phyloP scores from a whole-genome alignment of 768 basidiomycete genomes.

The Tricholoma terreum region DNA sequence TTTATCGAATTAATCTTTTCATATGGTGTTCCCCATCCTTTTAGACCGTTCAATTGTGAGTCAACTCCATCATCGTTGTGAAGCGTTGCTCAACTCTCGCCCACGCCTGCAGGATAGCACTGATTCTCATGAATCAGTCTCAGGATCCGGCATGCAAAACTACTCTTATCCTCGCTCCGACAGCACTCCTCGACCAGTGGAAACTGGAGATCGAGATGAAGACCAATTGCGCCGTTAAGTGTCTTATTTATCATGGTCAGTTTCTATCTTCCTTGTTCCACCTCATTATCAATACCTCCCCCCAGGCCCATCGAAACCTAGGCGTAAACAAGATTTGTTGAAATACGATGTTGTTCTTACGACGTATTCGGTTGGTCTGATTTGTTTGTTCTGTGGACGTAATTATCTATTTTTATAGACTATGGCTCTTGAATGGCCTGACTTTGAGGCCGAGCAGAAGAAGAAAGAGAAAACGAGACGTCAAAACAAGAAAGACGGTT shows the following conservation, averaged over 20 bases:
- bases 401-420: constrained; percentile 34
- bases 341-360: constrained; percentile 64
- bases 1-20: neutral
- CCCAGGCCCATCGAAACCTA: constrained; percentile 45
- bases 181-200: constrained; percentile 69
- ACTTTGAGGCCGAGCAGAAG: constrained; percentile 45
- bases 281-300: constrained; percentile 2
- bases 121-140: constrained; percentile 53
- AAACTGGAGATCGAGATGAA: constrained; percentile 57
- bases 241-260: constrained; percentile 62
- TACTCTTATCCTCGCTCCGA: constrained; percentile 64
- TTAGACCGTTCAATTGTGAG: constrained; percentile 50
- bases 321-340: constrained; percentile 44
- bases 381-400: neutral
- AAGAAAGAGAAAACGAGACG: constrained; percentile 38
- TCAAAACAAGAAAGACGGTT: constrained; percentile 26
- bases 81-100: neutral
- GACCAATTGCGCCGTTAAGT: constrained; percentile 45
- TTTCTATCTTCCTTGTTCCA: neutral
- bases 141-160: constrained; percentile 51
- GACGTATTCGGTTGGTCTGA: constrained; percentile 38
- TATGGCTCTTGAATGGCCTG: constrained; percentile 57
- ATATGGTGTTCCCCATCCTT: neutral
- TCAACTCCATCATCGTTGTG: neutral
- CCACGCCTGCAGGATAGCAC: constrained; percentile 46